phyloP scores from a whole-genome alignment of 768 basidiomycete genomes.

The Sporobolomyces pararoseus region DNA sequence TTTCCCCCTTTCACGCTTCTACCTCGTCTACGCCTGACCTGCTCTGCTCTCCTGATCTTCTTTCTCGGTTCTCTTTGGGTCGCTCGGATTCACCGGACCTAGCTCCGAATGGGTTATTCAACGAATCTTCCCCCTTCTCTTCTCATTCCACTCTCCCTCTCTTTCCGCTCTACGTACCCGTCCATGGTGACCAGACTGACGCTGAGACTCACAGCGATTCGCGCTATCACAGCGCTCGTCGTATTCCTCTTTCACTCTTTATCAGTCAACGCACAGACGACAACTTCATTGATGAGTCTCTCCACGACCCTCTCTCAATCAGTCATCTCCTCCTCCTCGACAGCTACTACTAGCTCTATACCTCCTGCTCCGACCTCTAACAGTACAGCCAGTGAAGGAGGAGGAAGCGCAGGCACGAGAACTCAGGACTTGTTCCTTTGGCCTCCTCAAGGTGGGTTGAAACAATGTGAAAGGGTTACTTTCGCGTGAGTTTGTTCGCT shows the following conservation, averaged over 20 bases:
- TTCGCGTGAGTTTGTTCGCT: slow-evolving; percentile 33
- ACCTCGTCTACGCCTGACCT: background rate
- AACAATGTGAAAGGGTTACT: slow-evolving; percentile 1
- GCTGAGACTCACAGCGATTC: background rate
- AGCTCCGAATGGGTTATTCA: no score
- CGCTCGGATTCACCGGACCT: background rate
- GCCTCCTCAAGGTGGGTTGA: slow-evolving; percentile 4
- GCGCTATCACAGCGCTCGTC: background rate
- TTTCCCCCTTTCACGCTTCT: no score
- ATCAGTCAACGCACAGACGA: background rate
- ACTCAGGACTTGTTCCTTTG: slow-evolving; percentile 12
- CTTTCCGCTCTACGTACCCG: no score
- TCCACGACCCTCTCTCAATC: slow-evolving; percentile 14
- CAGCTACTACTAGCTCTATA: background rate
- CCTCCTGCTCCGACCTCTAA: slow-evolving; percentile 20
- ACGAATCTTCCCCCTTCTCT: background rate
- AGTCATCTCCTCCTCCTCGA: background rate
- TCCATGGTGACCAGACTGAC: background rate
- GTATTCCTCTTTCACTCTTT: background rate
- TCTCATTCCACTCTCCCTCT: background rate
- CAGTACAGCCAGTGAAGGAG: background rate
- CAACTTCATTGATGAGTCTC: background rate
- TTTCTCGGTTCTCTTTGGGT: background rate
- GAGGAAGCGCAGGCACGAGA: no score
- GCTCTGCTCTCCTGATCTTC: background rate